Percentiles rank a stretch among this genome's conserved stretches.
Evolutionary conservation across 2,329 filamentous ascomycete species (phyloP).

Genomic region (Cytospora piceae): DNA sequence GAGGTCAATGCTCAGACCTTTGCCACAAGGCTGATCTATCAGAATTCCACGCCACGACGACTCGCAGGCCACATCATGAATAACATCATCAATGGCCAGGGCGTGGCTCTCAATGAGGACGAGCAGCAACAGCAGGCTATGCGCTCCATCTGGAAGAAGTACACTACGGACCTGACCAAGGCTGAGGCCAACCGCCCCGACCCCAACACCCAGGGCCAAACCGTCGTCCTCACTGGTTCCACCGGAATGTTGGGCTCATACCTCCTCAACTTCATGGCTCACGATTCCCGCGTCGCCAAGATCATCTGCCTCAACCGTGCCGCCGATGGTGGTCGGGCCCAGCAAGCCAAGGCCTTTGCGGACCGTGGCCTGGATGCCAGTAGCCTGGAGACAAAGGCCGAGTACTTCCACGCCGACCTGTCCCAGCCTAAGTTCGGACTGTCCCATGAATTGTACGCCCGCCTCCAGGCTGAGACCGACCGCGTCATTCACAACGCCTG

Average conservation of each 20-base stretch:
- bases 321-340: constrained; percentile 43
- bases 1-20: constrained; percentile 27
- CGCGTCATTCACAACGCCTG: constrained; percentile 53
- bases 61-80: constrained; percentile 35
- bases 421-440: constrained; percentile 52
- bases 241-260: constrained; percentile 46
- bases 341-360: constrained; percentile 42
- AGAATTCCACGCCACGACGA: constrained; percentile 36
- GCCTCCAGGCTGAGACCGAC: constrained; percentile 44
- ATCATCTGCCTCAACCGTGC: constrained; percentile 51
- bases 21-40: constrained; percentile 37
- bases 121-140: constrained; percentile 29
- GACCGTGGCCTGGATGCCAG: constrained; percentile 42
- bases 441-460: constrained; percentile 37
- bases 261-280: constrained; percentile 42
- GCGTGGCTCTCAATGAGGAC: constrained; percentile 26
- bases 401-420: constrained; percentile 54
- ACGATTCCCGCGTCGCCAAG: constrained; percentile 41
- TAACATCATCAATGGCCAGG: constrained; percentile 10
- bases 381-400: constrained; percentile 42
- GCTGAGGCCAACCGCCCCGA: constrained; percentile 33
- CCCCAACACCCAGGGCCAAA: constrained; percentile 33
- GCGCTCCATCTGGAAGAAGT: constrained; percentile 35
- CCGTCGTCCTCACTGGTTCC: constrained; percentile 45
- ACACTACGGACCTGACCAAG: constrained; percentile 37